These are phyloP conservation scores for Onygena corvina DNA, from an alignment of 2,329 filamentous ascomycete species.

Conservation along the genomic window DNA sequence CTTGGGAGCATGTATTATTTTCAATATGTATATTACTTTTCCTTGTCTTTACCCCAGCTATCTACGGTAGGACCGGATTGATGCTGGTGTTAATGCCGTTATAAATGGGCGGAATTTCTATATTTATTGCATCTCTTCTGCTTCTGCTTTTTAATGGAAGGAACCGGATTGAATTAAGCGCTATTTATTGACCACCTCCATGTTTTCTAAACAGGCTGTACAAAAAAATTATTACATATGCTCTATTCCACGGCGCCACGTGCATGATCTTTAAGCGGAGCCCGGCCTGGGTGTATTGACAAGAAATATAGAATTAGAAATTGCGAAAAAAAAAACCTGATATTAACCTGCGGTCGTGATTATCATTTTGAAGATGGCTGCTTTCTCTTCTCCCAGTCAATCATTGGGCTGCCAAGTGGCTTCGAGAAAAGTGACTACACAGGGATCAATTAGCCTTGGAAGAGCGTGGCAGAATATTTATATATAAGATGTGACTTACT, in stretches of 20 bases:
- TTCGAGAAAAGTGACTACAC: conserved; percentile 55
- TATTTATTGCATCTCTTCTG: not conserved
- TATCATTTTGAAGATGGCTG: conserved; percentile 10
- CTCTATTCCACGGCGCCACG: not conserved
- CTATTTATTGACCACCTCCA: not conserved
- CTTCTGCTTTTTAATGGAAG: not conserved
- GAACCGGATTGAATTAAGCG: not conserved
- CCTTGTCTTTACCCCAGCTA: not conserved
- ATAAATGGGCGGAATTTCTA: not conserved
- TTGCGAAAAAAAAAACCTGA: conserved; percentile 16
- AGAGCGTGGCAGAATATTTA: not conserved
- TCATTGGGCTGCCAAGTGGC: conserved; percentile 56
- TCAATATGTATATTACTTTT: conserved; percentile 2
- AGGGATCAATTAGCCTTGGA: conserved; percentile 11
- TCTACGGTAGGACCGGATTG: not conserved
- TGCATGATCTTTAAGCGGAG: conserved; percentile 1
- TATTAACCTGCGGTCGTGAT: conserved; percentile 4
- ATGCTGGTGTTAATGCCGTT: no score
- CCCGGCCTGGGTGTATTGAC: not conserved
- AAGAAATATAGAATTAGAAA: conserved; percentile 13
- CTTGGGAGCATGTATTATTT: conserved; percentile 4
- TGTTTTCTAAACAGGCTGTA: not conserved
- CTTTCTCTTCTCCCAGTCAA: conserved; percentile 29
- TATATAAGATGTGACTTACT: no score
- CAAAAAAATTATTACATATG: conserved; percentile 6